Evolutionary conservation across 2,329 filamentous ascomycete genomes (phyloP), one percentile per base, ranked within the genome.

Genomic region (Colletotrichum limetticola): DNA sequence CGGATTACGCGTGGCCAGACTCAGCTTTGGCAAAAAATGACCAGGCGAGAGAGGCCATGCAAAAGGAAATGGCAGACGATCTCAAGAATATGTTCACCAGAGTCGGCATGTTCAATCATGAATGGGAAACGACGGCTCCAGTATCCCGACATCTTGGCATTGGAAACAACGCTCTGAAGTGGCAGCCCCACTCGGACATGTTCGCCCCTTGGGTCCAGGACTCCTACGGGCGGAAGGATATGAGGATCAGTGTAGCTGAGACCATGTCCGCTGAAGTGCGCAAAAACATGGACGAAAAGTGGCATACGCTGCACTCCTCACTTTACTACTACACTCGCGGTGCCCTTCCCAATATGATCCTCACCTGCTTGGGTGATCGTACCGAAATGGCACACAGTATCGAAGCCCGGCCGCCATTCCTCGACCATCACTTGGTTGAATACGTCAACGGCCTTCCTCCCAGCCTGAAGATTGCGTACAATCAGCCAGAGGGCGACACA

Each of bases 321-420:
- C 68, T 78, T 32, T 81, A 80, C 61, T 67, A 78, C 19, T 80
- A 75, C 72, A 75, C 49, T 61, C 77, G 76, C 52, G 66, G 56
- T 1, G 14, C 73, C 1, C 71, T 82, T 9, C 46, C 74, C 16
- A 80, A 81, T 74, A 70, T 77, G 46, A 66, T 83, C 16, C 75
- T 83, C 12, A 71, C 77, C 0, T 79, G 77, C 52, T 66, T 80
- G 7, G 81, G 81, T 16, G 82, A 83, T 70, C 78, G 80, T 2
- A 76, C 76, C n/a, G 82, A 83, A 66, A 83, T 83, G 81, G 81
- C 80, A 1, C 78, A 83, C 68, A 79, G 79, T 66, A 70, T 83
- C 49, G 81, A 83, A 70, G 80, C 78, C 3, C 76, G 82, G 4
- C 75, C 78, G 7, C 81, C 82, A 1, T 83, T 83, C 46, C 74